A percentile compares a stretch with the other conserved stretches of the same genome.
These are phyloP conservation scores for Geotrichum phurueaensis DNA, from an alignment of 1,139 yeast species.

Conservation along the genomic window DNA sequence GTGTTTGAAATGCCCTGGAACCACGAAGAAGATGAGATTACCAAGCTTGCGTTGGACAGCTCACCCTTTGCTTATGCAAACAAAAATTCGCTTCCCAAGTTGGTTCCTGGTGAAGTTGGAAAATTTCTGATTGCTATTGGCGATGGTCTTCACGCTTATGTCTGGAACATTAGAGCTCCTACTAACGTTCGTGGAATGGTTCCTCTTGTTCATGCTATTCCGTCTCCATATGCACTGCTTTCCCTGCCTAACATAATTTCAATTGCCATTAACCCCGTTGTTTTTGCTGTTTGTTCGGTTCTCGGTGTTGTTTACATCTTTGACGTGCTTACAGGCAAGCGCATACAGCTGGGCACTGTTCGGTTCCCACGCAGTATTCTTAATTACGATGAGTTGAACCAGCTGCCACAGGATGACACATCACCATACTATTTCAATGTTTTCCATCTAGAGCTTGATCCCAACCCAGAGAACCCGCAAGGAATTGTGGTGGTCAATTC, in stretches of 20 bases:
- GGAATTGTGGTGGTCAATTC: conserved; percentile 56
- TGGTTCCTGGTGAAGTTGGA: conserved; percentile 13
- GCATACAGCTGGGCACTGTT: conserved; percentile 27
- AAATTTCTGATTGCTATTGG: conserved; percentile 27
- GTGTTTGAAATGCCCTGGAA: neutral
- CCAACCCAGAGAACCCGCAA: conserved; percentile 40
- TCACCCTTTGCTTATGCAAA: conserved; percentile 12
- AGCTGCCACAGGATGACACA: neutral
- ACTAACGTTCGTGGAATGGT: conserved; percentile 25
- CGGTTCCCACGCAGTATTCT: conserved; percentile 16
- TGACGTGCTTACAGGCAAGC: conserved; percentile 57
- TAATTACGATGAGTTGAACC: conserved; percentile 21
- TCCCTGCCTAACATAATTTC: conserved; percentile 34
- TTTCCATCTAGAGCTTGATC: conserved; percentile 41
- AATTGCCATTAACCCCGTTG: conserved; percentile 39
- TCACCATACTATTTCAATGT: neutral
- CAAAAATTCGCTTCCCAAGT: conserved; percentile 8
- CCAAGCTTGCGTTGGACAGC: conserved; percentile 20
- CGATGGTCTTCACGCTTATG: conserved; percentile 33
- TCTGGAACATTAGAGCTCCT: conserved; percentile 41
- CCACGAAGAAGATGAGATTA: conserved; percentile 10
- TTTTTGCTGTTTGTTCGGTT: conserved; percentile 56
- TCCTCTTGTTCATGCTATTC: conserved; percentile 28
- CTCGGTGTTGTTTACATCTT: conserved; percentile 58
- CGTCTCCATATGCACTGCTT: conserved; percentile 29